Percentiles rank a stretch among this genome's conserved stretches.
Conservation (phyloP, 2,329 filamentous ascomycete species). For the Coniochaeta sp. region DNA sequence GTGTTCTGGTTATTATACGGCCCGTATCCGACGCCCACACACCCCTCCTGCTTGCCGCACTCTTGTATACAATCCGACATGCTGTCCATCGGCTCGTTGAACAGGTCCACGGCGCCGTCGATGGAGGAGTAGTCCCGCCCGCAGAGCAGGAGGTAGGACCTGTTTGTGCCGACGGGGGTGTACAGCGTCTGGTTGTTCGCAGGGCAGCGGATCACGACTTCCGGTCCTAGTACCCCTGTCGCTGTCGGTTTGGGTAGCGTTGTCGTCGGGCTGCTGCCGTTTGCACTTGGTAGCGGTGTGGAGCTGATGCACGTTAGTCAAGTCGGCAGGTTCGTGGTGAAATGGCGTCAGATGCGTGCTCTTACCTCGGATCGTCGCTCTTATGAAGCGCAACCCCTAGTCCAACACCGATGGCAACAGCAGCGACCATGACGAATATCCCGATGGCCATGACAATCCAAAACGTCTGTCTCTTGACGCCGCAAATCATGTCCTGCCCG, state of each 20-base stretch:
- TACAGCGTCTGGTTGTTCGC: slow-evolving; percentile 26
- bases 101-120: slow-evolving; percentile 22
- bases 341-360: neutral
- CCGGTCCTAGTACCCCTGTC: slow-evolving; percentile 4
- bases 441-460: slow-evolving; percentile 21
- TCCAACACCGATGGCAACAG: slow-evolving; percentile 23
- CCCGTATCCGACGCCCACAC: slow-evolving; percentile 29
- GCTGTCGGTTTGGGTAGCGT: slow-evolving; percentile 9
- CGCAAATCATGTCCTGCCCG: slow-evolving; percentile 17
- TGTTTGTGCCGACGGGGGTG: slow-evolving; percentile 8
- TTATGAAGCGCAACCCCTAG: slow-evolving; percentile 21
- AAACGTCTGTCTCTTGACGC: slow-evolving; percentile 19
- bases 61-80: slow-evolving; percentile 24
- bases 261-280: slow-evolving; percentile 6
- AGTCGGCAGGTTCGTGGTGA: too few species aligned
- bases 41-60: slow-evolving; percentile 21
- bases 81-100: slow-evolving; percentile 13
- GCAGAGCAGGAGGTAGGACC: slow-evolving; percentile 25
- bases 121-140: slow-evolving; percentile 25
- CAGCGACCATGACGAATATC: slow-evolving; percentile 20
- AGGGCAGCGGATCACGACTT: slow-evolving; percentile 19
- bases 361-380: neutral
- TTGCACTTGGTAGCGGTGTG: neutral
- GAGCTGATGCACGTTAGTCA: too few species aligned
- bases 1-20: slow-evolving; percentile 15